Evolutionary conservation across 805 yeast species (phyloP).

Genomic region (Candida nonsorbophila): DNA sequence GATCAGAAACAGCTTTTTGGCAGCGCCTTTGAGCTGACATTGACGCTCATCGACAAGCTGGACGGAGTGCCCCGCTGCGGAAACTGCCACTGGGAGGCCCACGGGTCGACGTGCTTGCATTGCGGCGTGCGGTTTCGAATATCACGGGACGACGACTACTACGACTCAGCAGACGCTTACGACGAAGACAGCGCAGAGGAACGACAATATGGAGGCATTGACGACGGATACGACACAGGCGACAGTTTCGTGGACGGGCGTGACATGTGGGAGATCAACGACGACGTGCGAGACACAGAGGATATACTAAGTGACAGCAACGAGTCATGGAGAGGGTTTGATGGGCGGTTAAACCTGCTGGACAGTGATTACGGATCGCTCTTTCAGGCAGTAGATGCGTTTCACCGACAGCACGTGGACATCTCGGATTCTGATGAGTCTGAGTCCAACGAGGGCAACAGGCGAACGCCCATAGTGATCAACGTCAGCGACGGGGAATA

Average conservation of each 20-base stretch:
- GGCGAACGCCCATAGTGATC: no score
- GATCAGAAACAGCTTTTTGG: constrained; percentile 48
- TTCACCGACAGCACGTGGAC: no score
- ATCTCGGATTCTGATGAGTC: constrained; percentile 1
- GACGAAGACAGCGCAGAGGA: constrained; percentile 29
- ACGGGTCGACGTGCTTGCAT: constrained; percentile 60
- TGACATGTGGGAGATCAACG: constrained; percentile 15
- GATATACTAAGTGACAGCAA: constrained; percentile 5
- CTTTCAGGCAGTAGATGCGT: background rate
- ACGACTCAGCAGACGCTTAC: constrained; percentile 34
- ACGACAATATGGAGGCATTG: constrained; percentile 9
- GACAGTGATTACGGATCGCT: no score
- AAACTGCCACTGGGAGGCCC: constrained; percentile 76
- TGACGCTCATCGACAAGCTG: constrained; percentile 51
- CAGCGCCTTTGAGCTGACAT: constrained; percentile 44
- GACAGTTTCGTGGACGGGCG: constrained; percentile 30
- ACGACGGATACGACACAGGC: constrained; percentile 19
- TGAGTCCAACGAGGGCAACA: constrained; percentile 5
- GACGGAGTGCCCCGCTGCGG: constrained; percentile 76
- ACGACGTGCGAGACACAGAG: constrained; percentile 10
- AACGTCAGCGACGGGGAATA: constrained; percentile 1
- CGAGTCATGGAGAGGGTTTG: constrained; percentile 9
- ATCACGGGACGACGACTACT: constrained; percentile 24
- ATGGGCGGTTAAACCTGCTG: no score
- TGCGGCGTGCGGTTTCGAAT: constrained; percentile 53